These are phyloP conservation scores for Wolfiporia cocos DNA, from an alignment of 1,284 basidiomycete genomes.

Conservation along the genomic window DNA sequence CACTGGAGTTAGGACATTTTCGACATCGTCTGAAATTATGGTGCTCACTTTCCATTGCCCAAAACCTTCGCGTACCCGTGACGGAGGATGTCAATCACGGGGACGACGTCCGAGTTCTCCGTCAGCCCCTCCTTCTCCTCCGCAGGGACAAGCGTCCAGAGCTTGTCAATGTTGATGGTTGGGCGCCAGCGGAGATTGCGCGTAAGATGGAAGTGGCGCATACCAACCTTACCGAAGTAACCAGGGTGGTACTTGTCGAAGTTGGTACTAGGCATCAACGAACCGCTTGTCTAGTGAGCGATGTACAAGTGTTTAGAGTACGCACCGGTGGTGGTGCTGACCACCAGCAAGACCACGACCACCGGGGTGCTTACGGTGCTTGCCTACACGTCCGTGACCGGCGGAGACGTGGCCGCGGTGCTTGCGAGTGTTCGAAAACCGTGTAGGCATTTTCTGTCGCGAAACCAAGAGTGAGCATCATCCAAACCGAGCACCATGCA, in stretches of 20 bases:
- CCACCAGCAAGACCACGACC: conserved; percentile 99
- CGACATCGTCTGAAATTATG: background rate
- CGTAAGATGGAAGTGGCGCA: conserved; percentile 96
- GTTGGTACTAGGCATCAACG: conserved; percentile 53
- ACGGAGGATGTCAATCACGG: conserved; percentile 84
- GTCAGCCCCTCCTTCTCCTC: conserved; percentile 72
- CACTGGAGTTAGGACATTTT: conserved; percentile 2
- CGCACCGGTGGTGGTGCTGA: conserved; percentile 97
- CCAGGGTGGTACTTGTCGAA: conserved; percentile 96
- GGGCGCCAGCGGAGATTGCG: conserved; percentile 90
- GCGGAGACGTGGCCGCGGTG: conserved; percentile 98
- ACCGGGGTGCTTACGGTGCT: conserved; percentile 99
- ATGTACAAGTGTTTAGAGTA: too few species aligned
- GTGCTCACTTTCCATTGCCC: conserved; percentile 76
- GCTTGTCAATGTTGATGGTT: conserved; percentile 96
- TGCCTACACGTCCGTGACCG: conserved; percentile 98
- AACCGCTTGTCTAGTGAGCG: background rate
- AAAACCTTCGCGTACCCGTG: conserved; percentile 91
- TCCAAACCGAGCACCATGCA: conserved; percentile 30
- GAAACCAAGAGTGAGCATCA: conserved; percentile 20
- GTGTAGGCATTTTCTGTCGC: conserved; percentile 84
- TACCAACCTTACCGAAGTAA: conserved; percentile 99
- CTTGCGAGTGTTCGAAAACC: conserved; percentile 94
- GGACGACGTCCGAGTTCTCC: conserved; percentile 72
- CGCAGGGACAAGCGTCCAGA: conserved; percentile 76